These are phyloP conservation scores for Echinosophora koreensis DNA, from an alignment of 306 rosid species.

Conservation along the genomic window DNA sequence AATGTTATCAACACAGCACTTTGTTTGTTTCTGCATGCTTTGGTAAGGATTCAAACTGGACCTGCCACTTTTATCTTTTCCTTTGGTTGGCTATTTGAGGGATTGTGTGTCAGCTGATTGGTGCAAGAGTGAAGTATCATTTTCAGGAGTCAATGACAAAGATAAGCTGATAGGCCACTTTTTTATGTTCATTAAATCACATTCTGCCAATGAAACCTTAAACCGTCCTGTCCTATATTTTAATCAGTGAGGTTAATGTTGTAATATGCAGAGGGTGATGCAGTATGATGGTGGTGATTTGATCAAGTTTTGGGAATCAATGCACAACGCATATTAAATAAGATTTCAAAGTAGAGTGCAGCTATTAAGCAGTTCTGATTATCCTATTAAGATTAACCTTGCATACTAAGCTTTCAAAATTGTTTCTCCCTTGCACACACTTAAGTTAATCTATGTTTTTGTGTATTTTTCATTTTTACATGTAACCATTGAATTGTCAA, in stretches of 20 bases:
- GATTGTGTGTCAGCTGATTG: slow-evolving; percentile 43
- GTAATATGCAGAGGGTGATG: neutral
- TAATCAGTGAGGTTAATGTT: neutral
- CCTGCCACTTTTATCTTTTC: slow-evolving; percentile 32
- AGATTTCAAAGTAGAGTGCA: too few relatives aligned
- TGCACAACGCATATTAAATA: neutral
- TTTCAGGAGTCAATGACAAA: slow-evolving; percentile 23
- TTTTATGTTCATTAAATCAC: neutral
- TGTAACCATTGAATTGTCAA: too few relatives aligned
- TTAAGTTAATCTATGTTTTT: too few relatives aligned
- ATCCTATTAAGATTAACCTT: too few relatives aligned
- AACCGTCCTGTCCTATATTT: neutral
- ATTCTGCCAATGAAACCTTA: neutral
- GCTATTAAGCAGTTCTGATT: too few relatives aligned
- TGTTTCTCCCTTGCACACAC: too few relatives aligned
- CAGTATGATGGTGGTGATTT: neutral
- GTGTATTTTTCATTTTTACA: too few relatives aligned
- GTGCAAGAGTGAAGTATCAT: slow-evolving; percentile 32
- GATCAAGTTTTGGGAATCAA: neutral
- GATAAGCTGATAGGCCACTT: slow-evolving; percentile 11
- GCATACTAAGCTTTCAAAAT: too few relatives aligned
- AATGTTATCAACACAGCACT: slow-evolving; percentile 29
- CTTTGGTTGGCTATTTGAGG: slow-evolving; percentile 32
- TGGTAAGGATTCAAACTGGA: slow-evolving; percentile 42
- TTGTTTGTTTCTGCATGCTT: slow-evolving; percentile 55